phyloP scores from a whole-genome alignment of 1,284 basidiomycete species.

The Cryptococcus hybrid region DNA sequence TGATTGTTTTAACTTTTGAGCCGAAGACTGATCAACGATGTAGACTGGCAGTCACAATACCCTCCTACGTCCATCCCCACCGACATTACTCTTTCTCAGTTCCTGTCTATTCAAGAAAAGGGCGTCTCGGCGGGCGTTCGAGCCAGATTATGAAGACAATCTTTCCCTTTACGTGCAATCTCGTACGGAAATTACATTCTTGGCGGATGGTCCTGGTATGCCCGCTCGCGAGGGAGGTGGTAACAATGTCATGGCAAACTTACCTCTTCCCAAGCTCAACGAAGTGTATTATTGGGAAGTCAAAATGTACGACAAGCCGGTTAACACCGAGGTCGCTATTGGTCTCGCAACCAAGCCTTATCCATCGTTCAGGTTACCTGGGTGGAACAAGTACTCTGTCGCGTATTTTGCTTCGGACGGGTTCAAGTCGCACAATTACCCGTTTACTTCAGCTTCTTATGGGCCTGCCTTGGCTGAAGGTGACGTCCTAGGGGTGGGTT shows the following conservation, averaged over 20 bases:
- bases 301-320: slow-evolving; percentile 93
- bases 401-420: slow-evolving; percentile 91
- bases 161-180: slow-evolving; percentile 86
- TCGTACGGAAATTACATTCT: slow-evolving; percentile 91
- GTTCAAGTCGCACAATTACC: slow-evolving; percentile 96
- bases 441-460: slow-evolving; percentile 84
- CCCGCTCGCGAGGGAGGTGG: slow-evolving; percentile 57
- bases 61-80: slow-evolving; percentile 89
- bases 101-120: slow-evolving; percentile 96
- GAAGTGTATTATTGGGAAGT: slow-evolving; percentile 98
- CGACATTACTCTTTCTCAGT: slow-evolving; percentile 94
- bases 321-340: slow-evolving; percentile 76
- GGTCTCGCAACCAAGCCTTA: slow-evolving; percentile 94
- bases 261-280: slow-evolving; percentile 90
- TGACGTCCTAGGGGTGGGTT: slow-evolving; percentile 89
- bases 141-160: slow-evolving; percentile 92
- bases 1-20: neutral
- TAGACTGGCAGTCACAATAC: slow-evolving; percentile 87
- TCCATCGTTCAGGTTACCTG: slow-evolving; percentile 87
- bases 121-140: slow-evolving; percentile 97
- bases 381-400: slow-evolving; percentile 84
- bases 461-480: slow-evolving; percentile 86
- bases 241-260: slow-evolving; percentile 89
- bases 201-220: slow-evolving; percentile 84
- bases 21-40: slow-evolving; percentile 3